phyloP scores from a whole-genome alignment of 2,329 filamentous ascomycete species.

The Fusarium sp. region DNA sequence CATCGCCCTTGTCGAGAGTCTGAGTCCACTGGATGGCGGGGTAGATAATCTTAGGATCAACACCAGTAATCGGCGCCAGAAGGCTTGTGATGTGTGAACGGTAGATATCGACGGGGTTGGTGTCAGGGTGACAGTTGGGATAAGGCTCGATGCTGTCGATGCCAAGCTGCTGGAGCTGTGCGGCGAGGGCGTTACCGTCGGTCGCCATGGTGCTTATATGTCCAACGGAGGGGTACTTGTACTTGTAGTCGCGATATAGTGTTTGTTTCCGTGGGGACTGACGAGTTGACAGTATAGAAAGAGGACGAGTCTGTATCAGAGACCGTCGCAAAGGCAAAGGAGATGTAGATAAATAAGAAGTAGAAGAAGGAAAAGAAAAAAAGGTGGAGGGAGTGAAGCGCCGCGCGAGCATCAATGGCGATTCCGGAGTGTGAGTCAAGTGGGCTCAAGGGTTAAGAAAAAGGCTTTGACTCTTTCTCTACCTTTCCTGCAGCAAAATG shows the following conservation, averaged over 20 bases:
- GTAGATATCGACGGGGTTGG: conserved; percentile 85
- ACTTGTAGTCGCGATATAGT: conserved; percentile 14
- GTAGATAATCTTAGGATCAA: conserved; percentile 79
- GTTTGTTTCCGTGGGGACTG: conserved; percentile 16
- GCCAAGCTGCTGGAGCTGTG: conserved; percentile 46
- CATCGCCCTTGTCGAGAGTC: conserved; percentile 84
- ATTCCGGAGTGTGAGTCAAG: conserved; percentile 49
- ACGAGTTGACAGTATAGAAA: conserved; percentile 16
- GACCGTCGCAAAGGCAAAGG: conserved; percentile 27
- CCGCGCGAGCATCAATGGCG: conserved; percentile 48
- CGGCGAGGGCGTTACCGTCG: conserved; percentile 45
- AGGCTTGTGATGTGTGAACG: conserved; percentile 80
- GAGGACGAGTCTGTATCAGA: conserved; percentile 6
- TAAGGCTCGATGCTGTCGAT: conserved; percentile 52
- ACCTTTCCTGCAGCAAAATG: conserved; percentile 24
- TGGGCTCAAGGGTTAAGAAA: conserved; percentile 47
- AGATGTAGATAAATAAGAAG: conserved; percentile 18
- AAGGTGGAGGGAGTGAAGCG: conserved; percentile 44
- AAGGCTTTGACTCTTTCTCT: conserved; percentile 42
- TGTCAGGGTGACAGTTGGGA: conserved; percentile 72
- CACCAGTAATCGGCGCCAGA: conserved; percentile 76
- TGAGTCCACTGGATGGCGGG: conserved; percentile 82
- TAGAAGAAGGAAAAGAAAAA: conserved; percentile 42
- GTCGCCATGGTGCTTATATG: conserved; percentile 34
- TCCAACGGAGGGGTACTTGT: conserved; percentile 23